These are phyloP conservation scores for Phaeodactylum tricornutum DNA, from an alignment of 108 stramenopile species.

Conservation along the genomic window DNA sequence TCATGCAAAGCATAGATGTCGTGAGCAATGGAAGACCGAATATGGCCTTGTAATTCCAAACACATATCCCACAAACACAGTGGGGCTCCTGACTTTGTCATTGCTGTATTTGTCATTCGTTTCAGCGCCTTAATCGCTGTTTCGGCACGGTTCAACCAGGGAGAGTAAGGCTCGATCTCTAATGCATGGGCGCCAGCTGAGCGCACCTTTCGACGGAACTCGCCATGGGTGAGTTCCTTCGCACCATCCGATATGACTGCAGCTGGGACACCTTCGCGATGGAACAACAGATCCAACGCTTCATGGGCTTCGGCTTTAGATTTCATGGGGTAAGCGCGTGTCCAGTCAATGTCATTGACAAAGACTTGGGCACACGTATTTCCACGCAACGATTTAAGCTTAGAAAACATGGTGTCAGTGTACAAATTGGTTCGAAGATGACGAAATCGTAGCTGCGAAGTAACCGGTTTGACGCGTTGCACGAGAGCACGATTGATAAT, in stretches of 20 bases:
- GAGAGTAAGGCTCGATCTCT: too few relatives aligned
- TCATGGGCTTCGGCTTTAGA: conserved; percentile 17
- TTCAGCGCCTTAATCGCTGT: conserved; percentile 21
- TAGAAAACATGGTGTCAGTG: conserved; percentile 13
- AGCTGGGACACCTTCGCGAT: conserved; percentile 16
- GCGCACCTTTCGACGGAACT: conserved; percentile 13
- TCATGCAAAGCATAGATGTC: conserved; percentile 16
- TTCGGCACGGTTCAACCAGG: too few relatives aligned
- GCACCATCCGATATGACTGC: conserved; percentile 20
- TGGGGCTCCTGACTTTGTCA: conserved; percentile 6
- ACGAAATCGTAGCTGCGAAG: too few relatives aligned
- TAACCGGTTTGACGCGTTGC: too few relatives aligned
- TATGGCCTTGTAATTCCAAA: conserved; percentile 9
- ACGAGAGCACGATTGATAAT: not conserved
- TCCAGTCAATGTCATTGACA: conserved; percentile 4
- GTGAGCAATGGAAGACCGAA: conserved; percentile 13
- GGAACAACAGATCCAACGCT: conserved; percentile 15
- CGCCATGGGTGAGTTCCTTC: conserved; percentile 13
- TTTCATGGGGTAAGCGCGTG: conserved; percentile 7
- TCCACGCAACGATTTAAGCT: not conserved
- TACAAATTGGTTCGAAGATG: conserved; percentile 10
- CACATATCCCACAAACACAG: conserved; percentile 15
- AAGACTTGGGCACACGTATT: conserved; percentile 3
- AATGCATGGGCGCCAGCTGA: not conserved
- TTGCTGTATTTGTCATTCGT: conserved; percentile 5